phyloP scores from a whole-genome alignment of 345 rosid species.

The Rhodomyrtus tomentosa region DNA sequence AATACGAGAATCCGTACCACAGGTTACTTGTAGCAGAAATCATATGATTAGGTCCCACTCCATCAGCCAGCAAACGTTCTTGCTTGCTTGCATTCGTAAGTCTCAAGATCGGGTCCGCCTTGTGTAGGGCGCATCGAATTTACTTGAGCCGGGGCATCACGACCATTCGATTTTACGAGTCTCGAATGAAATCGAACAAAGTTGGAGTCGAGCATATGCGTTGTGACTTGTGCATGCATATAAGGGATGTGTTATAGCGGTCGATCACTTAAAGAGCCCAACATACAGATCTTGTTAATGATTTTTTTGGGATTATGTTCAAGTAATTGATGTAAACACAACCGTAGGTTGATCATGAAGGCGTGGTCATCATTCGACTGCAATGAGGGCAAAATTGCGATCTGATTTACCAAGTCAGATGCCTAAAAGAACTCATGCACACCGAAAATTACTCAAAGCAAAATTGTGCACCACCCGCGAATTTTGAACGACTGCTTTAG shows the following conservation, averaged over 20 bases:
- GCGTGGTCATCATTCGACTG: background rate
- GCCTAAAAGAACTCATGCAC: background rate
- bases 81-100: background rate
- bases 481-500: background rate
- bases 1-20: background rate
- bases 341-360: background rate
- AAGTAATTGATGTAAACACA: background rate
- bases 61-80: background rate
- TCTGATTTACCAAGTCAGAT: background rate
- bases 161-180: background rate
- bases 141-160: background rate
- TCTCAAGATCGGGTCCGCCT: background rate
- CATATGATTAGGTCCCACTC: background rate
- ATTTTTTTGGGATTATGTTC: background rate
- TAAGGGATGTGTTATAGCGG: background rate
- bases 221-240: background rate
- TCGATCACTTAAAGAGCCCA: background rate
- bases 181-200: background rate
- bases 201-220: background rate
- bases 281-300: background rate
- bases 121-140: background rate
- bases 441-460: background rate
- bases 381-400: background rate
- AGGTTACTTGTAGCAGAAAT: no score
- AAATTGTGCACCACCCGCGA: background rate